Conservation (phyloP, 2,329 filamentous ascomycete genomes). For the Beauveria australis region DNA sequence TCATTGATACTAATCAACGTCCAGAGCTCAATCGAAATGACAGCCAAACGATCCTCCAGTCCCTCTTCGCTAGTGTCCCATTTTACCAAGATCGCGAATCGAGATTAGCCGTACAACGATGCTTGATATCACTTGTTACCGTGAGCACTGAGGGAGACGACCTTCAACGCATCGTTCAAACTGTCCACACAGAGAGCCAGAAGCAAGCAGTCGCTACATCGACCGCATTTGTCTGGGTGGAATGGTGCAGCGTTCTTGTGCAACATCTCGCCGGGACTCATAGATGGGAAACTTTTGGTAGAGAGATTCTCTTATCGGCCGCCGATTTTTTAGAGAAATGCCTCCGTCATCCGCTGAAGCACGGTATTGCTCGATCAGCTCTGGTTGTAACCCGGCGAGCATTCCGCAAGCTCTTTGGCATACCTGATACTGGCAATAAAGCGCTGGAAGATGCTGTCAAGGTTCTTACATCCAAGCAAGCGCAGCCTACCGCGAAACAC, state of each 20-base stretch:
- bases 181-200: constrained; percentile 62
- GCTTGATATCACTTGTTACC: constrained; percentile 60
- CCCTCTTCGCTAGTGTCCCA: constrained; percentile 81
- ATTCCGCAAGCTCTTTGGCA: constrained; percentile 63
- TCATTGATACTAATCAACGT: neutral
- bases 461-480: constrained; percentile 59
- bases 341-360: constrained; percentile 54
- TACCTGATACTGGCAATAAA: constrained; percentile 46
- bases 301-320: constrained; percentile 58
- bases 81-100: constrained; percentile 82
- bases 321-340: constrained; percentile 73
- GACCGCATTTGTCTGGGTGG: constrained; percentile 80
- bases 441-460: constrained; percentile 55
- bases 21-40: constrained; percentile 41
- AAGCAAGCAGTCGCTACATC: constrained; percentile 70
- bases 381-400: constrained; percentile 71
- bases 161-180: constrained; percentile 56
- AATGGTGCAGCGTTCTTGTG: constrained; percentile 80
- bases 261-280: constrained; percentile 57
- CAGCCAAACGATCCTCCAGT: constrained; percentile 50
- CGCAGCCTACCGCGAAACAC: constrained; percentile 59
- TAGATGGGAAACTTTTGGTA: constrained; percentile 56
- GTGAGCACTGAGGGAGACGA: constrained; percentile 44
- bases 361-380: constrained; percentile 62
- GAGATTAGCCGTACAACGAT: constrained; percentile 72